phyloP scores from a whole-genome alignment of 306 rosid genomes.

The Citrullus colocynthis region DNA sequence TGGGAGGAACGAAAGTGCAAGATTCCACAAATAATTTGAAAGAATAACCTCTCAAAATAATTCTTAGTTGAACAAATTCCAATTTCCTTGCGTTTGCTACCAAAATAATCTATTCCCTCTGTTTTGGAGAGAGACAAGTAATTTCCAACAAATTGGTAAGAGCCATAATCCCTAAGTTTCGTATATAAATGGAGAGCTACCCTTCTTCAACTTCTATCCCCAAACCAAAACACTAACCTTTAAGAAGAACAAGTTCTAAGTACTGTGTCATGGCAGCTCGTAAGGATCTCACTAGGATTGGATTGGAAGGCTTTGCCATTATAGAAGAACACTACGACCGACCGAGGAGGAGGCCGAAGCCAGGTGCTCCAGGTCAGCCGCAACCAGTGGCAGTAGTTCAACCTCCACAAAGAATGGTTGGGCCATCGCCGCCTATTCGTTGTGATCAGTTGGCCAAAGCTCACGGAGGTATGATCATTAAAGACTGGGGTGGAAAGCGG shows the following conservation, averaged over 20 bases:
- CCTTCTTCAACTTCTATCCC: background rate
- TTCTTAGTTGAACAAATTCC: background rate
- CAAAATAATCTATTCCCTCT: too few species aligned
- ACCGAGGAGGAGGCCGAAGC: background rate
- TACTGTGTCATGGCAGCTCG: background rate
- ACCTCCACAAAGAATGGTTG: conserved; percentile 1
- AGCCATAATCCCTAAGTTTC: background rate
- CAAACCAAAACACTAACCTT: background rate
- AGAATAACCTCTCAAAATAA: background rate
- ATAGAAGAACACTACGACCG: background rate
- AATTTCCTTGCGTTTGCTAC: background rate
- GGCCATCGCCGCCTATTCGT: background rate
- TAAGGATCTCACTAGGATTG: background rate
- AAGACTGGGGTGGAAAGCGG: background rate
- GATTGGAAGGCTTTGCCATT: conserved; percentile 3
- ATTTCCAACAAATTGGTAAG: background rate
- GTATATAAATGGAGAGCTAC: background rate
- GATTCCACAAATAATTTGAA: background rate
- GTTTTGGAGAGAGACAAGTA: background rate
- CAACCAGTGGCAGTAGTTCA: background rate
- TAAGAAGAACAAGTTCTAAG: background rate
- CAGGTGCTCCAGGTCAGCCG: background rate
- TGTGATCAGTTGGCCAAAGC: conserved; percentile 9
- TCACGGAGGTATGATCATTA: background rate
- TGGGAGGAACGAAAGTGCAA: background rate